These are phyloP conservation scores for Parachaetomium inaequale DNA, from an alignment of 495 filamentous ascomycete genomes.

Conservation along the genomic window DNA sequence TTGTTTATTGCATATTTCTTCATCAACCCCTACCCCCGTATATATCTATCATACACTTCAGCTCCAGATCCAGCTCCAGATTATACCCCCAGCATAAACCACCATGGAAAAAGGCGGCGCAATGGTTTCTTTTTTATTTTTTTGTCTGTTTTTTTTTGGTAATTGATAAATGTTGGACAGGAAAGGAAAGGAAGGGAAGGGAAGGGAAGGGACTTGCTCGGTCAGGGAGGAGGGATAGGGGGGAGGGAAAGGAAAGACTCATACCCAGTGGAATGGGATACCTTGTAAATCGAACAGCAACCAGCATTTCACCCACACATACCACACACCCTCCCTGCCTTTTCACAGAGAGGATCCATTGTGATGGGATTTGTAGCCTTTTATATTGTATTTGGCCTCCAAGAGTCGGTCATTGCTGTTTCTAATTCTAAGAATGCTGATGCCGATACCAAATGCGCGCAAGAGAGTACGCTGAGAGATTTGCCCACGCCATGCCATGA, in stretches of 20 bases:
- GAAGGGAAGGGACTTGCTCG: neutral
- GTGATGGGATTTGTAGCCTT: neutral
- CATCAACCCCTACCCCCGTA: neutral
- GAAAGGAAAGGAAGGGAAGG: neutral
- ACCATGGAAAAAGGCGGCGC: neutral
- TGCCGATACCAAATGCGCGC: neutral
- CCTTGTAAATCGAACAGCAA: neutral
- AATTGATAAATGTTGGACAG: neutral
- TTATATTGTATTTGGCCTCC: neutral
- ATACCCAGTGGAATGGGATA: neutral
- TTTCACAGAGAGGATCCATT: neutral
- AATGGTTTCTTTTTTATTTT: neutral
- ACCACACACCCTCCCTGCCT: no score
- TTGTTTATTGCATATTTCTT: neutral
- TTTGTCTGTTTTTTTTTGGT: constrained; percentile 1
- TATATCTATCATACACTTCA: constrained; percentile 8
- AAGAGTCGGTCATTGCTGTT: neutral
- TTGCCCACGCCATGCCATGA: neutral
- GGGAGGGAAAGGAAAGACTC: neutral
- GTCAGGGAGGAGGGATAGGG: neutral
- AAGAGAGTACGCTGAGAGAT: no score
- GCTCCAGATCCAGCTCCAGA: constrained; percentile 2
- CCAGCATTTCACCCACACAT: neutral
- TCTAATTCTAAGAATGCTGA: neutral
- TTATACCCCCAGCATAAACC: constrained; percentile 8